Conservation (phyloP, 768 basidiomycete genomes). For the Termitomyces sp. region DNA sequence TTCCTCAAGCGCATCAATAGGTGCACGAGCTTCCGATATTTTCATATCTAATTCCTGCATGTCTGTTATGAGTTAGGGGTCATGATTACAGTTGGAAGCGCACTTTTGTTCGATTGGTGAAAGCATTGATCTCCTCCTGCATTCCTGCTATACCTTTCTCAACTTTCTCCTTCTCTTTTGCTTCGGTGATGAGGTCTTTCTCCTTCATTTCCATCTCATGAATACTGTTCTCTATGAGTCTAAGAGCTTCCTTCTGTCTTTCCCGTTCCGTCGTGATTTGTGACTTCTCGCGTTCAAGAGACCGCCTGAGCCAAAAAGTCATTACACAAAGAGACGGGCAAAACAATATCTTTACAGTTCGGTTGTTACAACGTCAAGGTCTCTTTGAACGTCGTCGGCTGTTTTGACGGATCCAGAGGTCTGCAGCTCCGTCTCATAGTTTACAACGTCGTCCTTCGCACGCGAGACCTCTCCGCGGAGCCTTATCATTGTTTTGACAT, state of each 20-base stretch:
- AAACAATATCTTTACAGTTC: slow-evolving; percentile 52
- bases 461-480: slow-evolving; percentile 53
- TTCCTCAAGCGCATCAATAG: slow-evolving; percentile 57
- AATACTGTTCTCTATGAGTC: slow-evolving; percentile 53
- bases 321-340: neutral
- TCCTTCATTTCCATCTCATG: slow-evolving; percentile 60
- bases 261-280: slow-evolving; percentile 55
- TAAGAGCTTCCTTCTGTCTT: slow-evolving; percentile 43
- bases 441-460: slow-evolving; percentile 53
- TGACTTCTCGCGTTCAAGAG: slow-evolving; percentile 58
- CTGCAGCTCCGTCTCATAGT: slow-evolving; percentile 64
- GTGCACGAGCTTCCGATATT: slow-evolving; percentile 54
- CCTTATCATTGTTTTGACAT: slow-evolving; percentile 51
- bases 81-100: neutral
- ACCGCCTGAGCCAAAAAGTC: slow-evolving; percentile 37
- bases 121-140: slow-evolving; percentile 48
- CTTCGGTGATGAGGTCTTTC: slow-evolving; percentile 46
- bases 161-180: slow-evolving; percentile 50
- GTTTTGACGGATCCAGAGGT: slow-evolving; percentile 76
- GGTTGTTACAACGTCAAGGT: slow-evolving; percentile 57
- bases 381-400: slow-evolving; percentile 76
- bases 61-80: neutral
- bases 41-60: slow-evolving; percentile 57
- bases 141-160: slow-evolving; percentile 53
- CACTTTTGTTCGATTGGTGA: slow-evolving; percentile 48